phyloP scores from a whole-genome alignment of 176 grass and related monocot genomes.

The Oryza glumipatula region DNA sequence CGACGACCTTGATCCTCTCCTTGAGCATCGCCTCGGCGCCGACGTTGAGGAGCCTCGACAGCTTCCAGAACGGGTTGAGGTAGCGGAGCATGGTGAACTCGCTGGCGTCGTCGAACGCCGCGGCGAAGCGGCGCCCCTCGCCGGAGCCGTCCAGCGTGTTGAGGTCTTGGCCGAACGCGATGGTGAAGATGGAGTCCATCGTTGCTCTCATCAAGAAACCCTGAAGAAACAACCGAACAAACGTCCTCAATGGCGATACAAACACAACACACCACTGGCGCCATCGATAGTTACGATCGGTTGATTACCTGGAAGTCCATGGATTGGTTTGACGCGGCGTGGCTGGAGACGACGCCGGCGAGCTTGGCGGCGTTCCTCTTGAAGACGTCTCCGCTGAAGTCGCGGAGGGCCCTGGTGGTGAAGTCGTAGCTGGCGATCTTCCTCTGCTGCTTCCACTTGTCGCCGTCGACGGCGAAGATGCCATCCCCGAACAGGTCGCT shows the following conservation, averaged over 20 bases:
- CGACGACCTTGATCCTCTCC: conserved; percentile 49
- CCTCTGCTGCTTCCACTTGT: conserved; percentile 64
- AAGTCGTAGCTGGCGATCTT: conserved; percentile 74
- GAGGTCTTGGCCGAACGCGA: conserved; percentile 62
- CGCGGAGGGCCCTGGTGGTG: conserved; percentile 57
- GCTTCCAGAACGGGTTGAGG: conserved; percentile 65
- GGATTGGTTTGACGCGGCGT: background rate
- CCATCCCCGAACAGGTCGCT: conserved; percentile 63
- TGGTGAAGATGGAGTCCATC: conserved; percentile 74
- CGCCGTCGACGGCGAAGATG: conserved; percentile 72
- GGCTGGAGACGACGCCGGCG: conserved; percentile 26
- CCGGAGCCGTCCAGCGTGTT: conserved; percentile 33
- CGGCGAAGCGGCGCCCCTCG: conserved; percentile 55
- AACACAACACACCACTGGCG: background rate
- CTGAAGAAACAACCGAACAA: conserved; percentile 16
- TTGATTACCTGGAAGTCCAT: conserved; percentile 52
- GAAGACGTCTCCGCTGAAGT: conserved; percentile 60
- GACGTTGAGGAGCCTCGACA: conserved; percentile 43
- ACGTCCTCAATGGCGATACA: too few species aligned
- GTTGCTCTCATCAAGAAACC: conserved; percentile 52
- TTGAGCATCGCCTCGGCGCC: conserved; percentile 49
- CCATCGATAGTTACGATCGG: background rate
- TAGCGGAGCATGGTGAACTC: conserved; percentile 59
- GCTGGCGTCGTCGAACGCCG: conserved; percentile 71
- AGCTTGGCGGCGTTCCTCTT: conserved; percentile 57